Base-by-base conservation (phyloP, 1,284 basidiomycete genomes). In the Uromyces viciae-fabae region DNA sequence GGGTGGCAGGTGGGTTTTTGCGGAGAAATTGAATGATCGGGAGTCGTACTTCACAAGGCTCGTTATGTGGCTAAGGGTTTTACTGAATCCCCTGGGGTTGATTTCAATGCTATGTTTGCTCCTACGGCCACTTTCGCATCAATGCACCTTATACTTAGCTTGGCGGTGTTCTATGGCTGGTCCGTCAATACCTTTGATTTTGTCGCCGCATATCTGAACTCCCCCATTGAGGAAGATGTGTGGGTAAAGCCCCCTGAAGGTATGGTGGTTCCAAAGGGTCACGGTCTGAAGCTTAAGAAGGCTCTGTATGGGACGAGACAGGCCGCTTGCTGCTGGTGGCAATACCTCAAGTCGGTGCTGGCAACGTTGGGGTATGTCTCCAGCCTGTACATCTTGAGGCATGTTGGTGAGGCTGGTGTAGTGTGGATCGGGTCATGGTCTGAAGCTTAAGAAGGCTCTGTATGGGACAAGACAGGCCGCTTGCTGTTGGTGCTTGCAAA, bases 201-300 rank as follows among this genome's bases (percentile, higher is more conserved):
- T 38, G 64, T 64, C 14, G 40, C 75, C 4, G 75, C 75, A 0
- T 77, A 77, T 46, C 52, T 77, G 14, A 62, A 77, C 62, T n/a
- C 42, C 17, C 60, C 46, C 2, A 77, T 77, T 11, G 33, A 49
- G 2, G 46, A 77, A 43, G 43, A 68, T 38, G 36, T 77, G 1
- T 77, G 64, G 42, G 43, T 77, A 4, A 11, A 54, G 1, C 19
- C 46, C 2, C 75, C 75, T 0, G n/a, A 36, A 28, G 46, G 62
- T 14, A 0, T 58, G 1, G 5, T 22, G 0, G 25, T 58, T 1
- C 25, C n/a, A 2, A 2, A 1, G 17, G 31, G 62, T 11, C 8
- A 40, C 2, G 49, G 28, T 3, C 14, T 68, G 9, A 14, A 36
- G 5, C n/a, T 62, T 1, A 14, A 62, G 25, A 77, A 77, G 36